These are phyloP conservation scores for Omphalea diandra DNA, from an alignment of 441 rosid genomes.

Conservation along the genomic window DNA sequence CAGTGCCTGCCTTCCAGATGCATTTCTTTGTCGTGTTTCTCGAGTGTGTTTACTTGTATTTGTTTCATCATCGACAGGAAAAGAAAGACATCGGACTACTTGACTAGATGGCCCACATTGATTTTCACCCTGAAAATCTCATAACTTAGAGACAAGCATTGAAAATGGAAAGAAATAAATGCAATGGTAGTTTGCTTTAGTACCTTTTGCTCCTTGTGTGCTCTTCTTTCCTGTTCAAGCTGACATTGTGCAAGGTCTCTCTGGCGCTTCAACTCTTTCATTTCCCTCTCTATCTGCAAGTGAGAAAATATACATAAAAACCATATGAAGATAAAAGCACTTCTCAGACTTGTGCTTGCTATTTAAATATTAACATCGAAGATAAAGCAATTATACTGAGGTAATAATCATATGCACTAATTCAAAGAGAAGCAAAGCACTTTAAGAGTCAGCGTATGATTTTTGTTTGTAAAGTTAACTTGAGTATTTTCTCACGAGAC, in stretches of 20 bases:
- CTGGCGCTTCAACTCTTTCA: conserved; percentile 91
- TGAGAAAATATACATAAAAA: conserved; percentile 11
- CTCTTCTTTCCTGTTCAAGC: conserved; percentile 70
- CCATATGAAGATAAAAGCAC: not conserved
- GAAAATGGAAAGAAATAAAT: conserved; percentile 9
- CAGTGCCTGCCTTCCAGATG: conserved; percentile 43
- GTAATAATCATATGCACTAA: not conserved
- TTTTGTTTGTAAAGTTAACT: not conserved
- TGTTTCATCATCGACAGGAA: conserved; percentile 41
- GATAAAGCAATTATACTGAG: not conserved
- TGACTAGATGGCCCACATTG: conserved; percentile 61
- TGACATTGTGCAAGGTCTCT: conserved; percentile 85
- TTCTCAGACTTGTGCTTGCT: not conserved
- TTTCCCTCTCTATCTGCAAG: conserved; percentile 75
- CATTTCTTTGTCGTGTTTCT: conserved; percentile 40
- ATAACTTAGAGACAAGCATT: conserved; percentile 19
- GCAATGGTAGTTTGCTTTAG: conserved; percentile 1
- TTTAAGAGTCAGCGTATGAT: not conserved
- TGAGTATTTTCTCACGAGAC: conserved; percentile 5
- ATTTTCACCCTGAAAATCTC: conserved; percentile 43
- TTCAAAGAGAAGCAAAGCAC: conserved; percentile 2
- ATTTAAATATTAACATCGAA: not conserved
- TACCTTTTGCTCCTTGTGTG: conserved; percentile 72
- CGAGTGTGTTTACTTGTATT: conserved; percentile 36
- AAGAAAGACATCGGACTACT: conserved; percentile 77